Evolutionary conservation across 225 moss, liverwort and hornwort species (phyloP).

Genomic region (Straminergon stramineum): DNA sequence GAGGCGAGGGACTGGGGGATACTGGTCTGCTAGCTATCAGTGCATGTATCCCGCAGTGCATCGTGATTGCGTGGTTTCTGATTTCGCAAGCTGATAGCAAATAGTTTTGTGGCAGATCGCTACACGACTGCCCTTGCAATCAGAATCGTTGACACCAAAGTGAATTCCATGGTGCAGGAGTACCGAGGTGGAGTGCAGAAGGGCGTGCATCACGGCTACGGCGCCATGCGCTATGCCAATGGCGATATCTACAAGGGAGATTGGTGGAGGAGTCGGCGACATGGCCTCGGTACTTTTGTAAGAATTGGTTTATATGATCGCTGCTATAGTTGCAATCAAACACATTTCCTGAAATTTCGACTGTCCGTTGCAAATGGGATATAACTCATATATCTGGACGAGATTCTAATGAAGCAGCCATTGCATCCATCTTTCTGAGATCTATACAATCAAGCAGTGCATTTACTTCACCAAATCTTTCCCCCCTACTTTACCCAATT

Average conservation of each 20-base stretch:
- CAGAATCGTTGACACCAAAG: not conserved
- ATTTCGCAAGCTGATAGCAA: not conserved
- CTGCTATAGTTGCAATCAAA: not conserved
- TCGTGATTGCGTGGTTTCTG: not conserved
- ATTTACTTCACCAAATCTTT: not conserved
- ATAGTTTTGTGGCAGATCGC: not conserved
- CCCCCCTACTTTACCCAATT: not conserved
- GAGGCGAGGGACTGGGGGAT: not conserved
- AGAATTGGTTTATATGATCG: not conserved
- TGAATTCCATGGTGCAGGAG: conserved; percentile 34
- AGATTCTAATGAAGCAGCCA: not conserved
- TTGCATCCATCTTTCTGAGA: not conserved
- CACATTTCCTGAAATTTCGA: not conserved
- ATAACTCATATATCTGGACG: not conserved
- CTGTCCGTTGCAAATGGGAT: not conserved
- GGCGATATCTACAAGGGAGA: conserved; percentile 71
- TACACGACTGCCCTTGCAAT: not conserved
- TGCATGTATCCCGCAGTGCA: not conserved
- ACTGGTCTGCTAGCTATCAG: not conserved
- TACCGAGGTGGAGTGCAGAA: conserved; percentile 68
- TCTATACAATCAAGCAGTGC: not conserved
- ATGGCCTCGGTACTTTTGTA: conserved; percentile 85
- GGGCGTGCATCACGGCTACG: conserved; percentile 65
- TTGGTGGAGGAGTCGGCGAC: conserved; percentile 75
- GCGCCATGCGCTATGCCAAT: conserved; percentile 60